Evolutionary conservation across 2,329 filamentous ascomycete species (phyloP), one percentile per base, ranked within the genome.

Genomic region (Sporothrix brasiliensis): DNA sequence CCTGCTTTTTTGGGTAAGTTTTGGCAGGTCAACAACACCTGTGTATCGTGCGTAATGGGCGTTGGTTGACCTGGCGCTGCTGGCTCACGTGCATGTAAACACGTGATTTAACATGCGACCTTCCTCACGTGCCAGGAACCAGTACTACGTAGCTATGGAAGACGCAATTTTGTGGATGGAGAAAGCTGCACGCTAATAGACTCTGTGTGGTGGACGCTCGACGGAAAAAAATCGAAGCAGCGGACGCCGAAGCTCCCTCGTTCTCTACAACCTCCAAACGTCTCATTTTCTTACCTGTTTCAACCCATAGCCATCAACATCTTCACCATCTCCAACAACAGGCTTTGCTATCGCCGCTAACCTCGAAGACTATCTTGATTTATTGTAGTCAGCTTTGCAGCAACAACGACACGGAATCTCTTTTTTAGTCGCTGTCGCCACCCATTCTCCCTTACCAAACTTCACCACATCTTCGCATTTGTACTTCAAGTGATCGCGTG

Each of bases 101-200:
- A 50, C 63, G 52, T 67, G 50, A 54, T 21, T 13, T 21, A 13
- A 2, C 65, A 68, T 16, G 13, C 53, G 56, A 61, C 7, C 41
- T 13, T 14, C 1, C 1, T 4, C 69, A 68, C 69, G 65, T 68
- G 69, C 70, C 72, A 74, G 72, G 73, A 27, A 73, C 70, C 67
- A n/a, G n/a, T 56, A 13, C 65, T 19, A 63, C 49, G 56, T 58
- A 54, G 16, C 60, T 52, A 24, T 19, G 41, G 47, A 39, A 49
- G 27, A 60, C 47, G 47, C 60, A 68, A 70, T 67, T 67, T 72
- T 73, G 72, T 65, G 70, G 67, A 71, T 67, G 53, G 69, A 60
- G 69, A 68, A 65, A 74, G 73, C 73, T 74, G 69, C 69, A 63
- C 73, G 71, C 70, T 71, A 71, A 65, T 63, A 24, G 56, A 34